Percentiles rank a stretch among this genome's conserved stretches.
Evolutionary conservation across 2,329 filamentous ascomycete genomes (phyloP).

Genomic region (Teratosphaeria pseudoeucalypti): DNA sequence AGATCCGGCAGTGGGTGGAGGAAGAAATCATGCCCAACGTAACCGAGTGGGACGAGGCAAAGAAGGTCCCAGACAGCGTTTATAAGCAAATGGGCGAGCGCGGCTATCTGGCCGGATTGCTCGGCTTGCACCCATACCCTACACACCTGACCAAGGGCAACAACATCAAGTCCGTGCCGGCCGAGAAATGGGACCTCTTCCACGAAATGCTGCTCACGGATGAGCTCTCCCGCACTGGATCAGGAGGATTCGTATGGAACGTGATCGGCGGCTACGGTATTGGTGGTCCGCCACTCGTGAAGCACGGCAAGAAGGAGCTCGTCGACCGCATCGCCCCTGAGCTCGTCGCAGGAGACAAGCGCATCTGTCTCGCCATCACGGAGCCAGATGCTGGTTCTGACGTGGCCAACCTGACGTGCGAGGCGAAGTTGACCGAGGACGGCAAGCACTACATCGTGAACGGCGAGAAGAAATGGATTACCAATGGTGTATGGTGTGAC

Average conservation of each 20-base stretch:
- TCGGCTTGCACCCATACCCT: constrained; percentile 69
- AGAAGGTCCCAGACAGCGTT: constrained; percentile 74
- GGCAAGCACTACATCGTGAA: constrained; percentile 99
- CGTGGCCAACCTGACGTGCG: constrained; percentile 88
- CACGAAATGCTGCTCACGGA: constrained; percentile 95
- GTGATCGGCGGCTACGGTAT: constrained; percentile 95
- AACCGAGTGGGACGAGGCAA: constrained; percentile 93
- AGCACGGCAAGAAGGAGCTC: constrained; percentile 78
- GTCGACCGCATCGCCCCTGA: constrained; percentile 81
- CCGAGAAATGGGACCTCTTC: constrained; percentile 95
- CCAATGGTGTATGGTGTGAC: constrained; percentile 72
- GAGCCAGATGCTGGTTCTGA: constrained; percentile 90
- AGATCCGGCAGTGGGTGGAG: constrained; percentile 88
- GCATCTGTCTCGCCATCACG: constrained; percentile 94
- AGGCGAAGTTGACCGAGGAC: constrained; percentile 88
- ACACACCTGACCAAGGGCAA: constrained; percentile 57
- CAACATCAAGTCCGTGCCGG: constrained; percentile 63
- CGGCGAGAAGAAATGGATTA: constrained; percentile 99
- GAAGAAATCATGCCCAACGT: constrained; percentile 82
- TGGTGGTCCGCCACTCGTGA: constrained; percentile 80
- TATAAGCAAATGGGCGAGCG: constrained; percentile 93
- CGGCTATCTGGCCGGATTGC: constrained; percentile 84
- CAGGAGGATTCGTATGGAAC: constrained; percentile 94
- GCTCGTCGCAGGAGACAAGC: constrained; percentile 85
- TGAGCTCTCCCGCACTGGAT: constrained; percentile 79